Evolutionary conservation across 805 yeast species (phyloP), one percentile per base, ranked within the genome.

Genomic region (Sporopachydermia lactativora): DNA sequence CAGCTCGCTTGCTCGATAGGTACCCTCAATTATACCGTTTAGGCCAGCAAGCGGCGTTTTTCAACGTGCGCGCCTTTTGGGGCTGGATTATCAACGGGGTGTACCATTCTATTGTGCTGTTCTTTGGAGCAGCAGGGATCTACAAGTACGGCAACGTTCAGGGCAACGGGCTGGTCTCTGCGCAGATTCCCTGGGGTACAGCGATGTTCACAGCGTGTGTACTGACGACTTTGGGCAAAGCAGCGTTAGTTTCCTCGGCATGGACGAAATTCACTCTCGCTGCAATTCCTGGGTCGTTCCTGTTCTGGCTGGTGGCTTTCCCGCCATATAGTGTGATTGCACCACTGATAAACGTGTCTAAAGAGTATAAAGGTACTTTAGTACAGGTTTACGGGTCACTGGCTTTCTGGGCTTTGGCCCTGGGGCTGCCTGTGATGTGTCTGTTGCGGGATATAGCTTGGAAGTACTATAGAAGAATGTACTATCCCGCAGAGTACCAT

Each of bases 51-150:
- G 81, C 94, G 15, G 78, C 73, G 42, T 39, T 14, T 13, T 84
- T 92, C 64, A 89, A 89, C 49, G 95, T 86, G 8, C 68, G 75
- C 3, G 86, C 86, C 34, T 92, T 92, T 58, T 89, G 97, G 97
- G 83, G 95, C 15, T 92, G 98, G 98, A 83, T 92, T 37, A 62
- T 77, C 39, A 94, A 92, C 58, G 99, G 98, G 0, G 89, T 92
- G 54, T 92, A 75, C 60, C 99, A 92, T 57, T 84, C 96, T 8
- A 83, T 85, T 2, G 65, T 92, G 16, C 78, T 86, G 15, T 94
- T 77, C 56, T 63, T 86, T 36, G 79, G 89, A 24, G 67, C 84
- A 11, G 67, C 70, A 39, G 70, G 75, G 46, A 77, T 86, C 38
- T 85, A 80, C 59, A 64, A 68, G 42, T 71, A 70, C 50, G 86